A percentile compares a stretch with the other conserved stretches of the same genome.
Evolutionary conservation across 2,329 filamentous ascomycete genomes (phyloP).

Genomic region (Aspergillus oerlinghausenensis): DNA sequence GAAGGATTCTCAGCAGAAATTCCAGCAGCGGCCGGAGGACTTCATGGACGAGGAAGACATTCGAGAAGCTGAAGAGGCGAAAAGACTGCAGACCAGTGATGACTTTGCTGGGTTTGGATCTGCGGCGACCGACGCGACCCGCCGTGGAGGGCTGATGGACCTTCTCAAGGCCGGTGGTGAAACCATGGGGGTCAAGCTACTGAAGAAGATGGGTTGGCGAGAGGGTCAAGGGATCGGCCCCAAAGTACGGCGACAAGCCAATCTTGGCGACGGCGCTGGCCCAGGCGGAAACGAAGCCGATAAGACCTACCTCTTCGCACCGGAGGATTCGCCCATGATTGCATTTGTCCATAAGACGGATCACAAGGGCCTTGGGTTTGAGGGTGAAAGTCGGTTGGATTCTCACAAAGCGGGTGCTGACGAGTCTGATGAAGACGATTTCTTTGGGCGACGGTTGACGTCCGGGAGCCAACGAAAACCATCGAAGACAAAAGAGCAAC

Average conservation of each 20-base stretch:
- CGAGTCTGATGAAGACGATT: conserved; percentile 26
- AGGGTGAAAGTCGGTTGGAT: conserved; percentile 35
- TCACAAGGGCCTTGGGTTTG: conserved; percentile 44
- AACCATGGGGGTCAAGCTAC: conserved; percentile 78
- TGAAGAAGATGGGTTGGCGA: conserved; percentile 93
- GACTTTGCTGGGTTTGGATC: conserved; percentile 73
- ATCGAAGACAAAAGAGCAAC: conserved; percentile 49
- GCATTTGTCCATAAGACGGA: conserved; percentile 43
- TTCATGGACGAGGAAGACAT: conserved; percentile 99
- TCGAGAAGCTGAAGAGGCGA: conserved; percentile 75
- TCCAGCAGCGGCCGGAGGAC: conserved; percentile 69
- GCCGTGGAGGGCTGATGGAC: conserved; percentile 60
- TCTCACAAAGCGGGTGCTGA: conserved; percentile 11
- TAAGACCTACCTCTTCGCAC: conserved; percentile 74
- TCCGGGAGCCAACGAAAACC: conserved; percentile 33
- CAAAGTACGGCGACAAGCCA: conserved; percentile 70
- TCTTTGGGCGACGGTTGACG: conserved; percentile 32
- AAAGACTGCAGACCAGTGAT: conserved; percentile 66
- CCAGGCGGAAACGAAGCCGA: conserved; percentile 36
- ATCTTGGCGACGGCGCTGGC: conserved; percentile 54
- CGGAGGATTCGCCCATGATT: conserved; percentile 68
- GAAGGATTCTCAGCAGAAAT: conserved; percentile 55
- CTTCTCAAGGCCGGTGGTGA: conserved; percentile 70
- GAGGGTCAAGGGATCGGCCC: conserved; percentile 90
- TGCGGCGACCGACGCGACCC: conserved; percentile 52